Evolutionary conservation across 306 rosid genomes (phyloP).

Genomic region (Comarum palustre): DNA sequence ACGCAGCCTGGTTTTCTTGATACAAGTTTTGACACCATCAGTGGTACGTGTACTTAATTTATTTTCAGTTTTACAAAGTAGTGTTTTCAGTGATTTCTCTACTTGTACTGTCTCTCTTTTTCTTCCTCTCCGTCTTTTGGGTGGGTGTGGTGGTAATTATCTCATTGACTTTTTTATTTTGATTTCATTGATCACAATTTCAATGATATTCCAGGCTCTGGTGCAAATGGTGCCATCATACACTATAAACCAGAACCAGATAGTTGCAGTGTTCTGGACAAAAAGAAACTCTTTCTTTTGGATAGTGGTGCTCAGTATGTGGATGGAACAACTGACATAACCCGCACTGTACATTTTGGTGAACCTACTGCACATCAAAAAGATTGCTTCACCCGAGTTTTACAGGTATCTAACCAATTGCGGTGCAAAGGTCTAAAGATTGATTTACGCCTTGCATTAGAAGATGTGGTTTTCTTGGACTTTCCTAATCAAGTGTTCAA

Average conservation of each 20-base stretch:
- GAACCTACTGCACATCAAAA: constrained; percentile 63
- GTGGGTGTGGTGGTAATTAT: background rate
- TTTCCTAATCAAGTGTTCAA: constrained; percentile 27
- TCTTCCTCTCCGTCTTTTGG: background rate
- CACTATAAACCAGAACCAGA: constrained; percentile 89
- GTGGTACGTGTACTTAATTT: constrained; percentile 41
- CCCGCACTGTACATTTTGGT: constrained; percentile 95
- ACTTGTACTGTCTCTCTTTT: background rate
- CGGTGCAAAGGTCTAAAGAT: background rate
- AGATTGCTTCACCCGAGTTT: constrained; percentile 90
- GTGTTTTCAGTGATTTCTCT: background rate
- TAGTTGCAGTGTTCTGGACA: constrained; percentile 72
- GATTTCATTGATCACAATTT: constrained; percentile 14
- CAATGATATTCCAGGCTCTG: constrained; percentile 57
- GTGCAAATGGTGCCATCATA: constrained; percentile 93
- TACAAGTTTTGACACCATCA: constrained; percentile 92
- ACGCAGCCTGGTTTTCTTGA: constrained; percentile 84
- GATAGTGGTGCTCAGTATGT: constrained; percentile 97
- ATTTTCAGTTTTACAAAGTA: background rate
- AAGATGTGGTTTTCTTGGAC: constrained; percentile 13
- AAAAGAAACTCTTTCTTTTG: constrained; percentile 72
- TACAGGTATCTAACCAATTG: constrained; percentile 50
- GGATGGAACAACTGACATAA: constrained; percentile 95
- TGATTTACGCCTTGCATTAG: constrained; percentile 19
- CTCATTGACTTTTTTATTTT: constrained; percentile 2